phyloP scores from a whole-genome alignment of 148 eudicot species.

The Bassia scoparia region DNA sequence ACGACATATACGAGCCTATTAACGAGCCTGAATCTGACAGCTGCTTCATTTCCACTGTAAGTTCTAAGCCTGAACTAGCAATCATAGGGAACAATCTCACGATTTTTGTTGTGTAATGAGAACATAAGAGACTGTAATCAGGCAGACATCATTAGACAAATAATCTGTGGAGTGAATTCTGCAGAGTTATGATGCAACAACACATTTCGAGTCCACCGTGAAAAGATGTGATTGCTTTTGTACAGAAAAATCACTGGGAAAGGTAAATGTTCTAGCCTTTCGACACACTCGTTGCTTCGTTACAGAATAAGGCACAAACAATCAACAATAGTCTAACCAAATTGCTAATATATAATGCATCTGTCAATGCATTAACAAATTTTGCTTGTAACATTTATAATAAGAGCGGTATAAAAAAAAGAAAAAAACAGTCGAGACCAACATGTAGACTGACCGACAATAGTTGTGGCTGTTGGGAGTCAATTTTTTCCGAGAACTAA shows the following conservation, averaged over 20 bases:
- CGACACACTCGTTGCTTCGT: too few relatives aligned
- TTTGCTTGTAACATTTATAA: too few relatives aligned
- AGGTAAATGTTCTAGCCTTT: constrained; percentile 34
- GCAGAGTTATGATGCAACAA: constrained; percentile 76
- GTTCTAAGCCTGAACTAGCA: constrained; percentile 5
- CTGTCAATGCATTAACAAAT: too few relatives aligned
- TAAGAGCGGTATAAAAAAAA: too few relatives aligned
- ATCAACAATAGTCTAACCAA: not conserved
- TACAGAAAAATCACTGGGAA: constrained; percentile 74
- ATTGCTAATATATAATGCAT: not conserved
- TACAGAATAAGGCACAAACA: not conserved
- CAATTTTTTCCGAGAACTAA: too few relatives aligned
- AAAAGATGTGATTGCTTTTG: constrained; percentile 60
- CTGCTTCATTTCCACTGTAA: constrained; percentile 88
- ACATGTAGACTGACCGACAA: too few relatives aligned
- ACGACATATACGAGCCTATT: constrained; percentile 77
- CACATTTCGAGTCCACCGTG: constrained; percentile 75
- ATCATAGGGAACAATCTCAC: not conserved
- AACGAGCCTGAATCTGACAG: constrained; percentile 48
- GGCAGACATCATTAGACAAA: not conserved
- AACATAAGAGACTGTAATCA: not conserved
- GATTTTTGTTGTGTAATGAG: not conserved
- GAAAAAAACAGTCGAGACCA: too few relatives aligned
- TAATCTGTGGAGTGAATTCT: constrained; percentile 9
- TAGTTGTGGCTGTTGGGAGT: too few relatives aligned